Evolutionary conservation across 805 yeast genomes (phyloP), one percentile per base, ranked within the genome.

Genomic region (Yarrowia hollandica): DNA sequence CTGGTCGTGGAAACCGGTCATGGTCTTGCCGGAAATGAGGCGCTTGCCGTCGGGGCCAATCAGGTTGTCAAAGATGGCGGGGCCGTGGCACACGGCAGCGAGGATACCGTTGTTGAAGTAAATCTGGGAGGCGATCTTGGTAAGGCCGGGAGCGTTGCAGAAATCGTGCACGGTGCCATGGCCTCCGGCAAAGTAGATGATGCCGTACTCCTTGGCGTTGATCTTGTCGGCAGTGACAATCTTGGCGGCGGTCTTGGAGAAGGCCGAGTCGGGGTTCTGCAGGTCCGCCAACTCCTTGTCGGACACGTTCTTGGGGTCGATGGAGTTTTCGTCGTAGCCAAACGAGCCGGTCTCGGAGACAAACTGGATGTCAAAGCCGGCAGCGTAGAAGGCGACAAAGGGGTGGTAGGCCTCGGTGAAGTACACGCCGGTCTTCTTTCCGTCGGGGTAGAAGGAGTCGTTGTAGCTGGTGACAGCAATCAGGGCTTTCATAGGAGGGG

Each of bases 181-280:
- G 34, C 90, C 89, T 56, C 82, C 89, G 48, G 86, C 79, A 35
- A 84, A 86, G 65, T 73, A 83, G 67, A 83, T 77, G 62, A 83
- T 74, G 48, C 75, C 76, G 69, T 75, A 84, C 30, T 81, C 82
- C n/a, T 69, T 67, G 12, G 91, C 96, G 65, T 80, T 77, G 65
- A 91, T 88, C 59, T 77, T 76, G 68, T 81, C 83, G 62, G 79
- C 83, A 68, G 85, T 87, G 63, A 90, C 97, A 69, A 83, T 82
- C 75, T 88, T 87, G 63, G 91, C 94, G 87, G 88, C 86, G 37
- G 96, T 87, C 75, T 86, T 87, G 65, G 91, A 83, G 74, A 79
- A 48, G 30, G 35, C 9, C 1, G 30, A 21, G 16, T 48, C 28
- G 38, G 55, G 55, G 55, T 48, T 22, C 12, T 23, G 55, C 30